These are phyloP conservation scores for Syncephalastrum sp. DNA, from an alignment of 371 early-diverging fungal species.

Conservation along the genomic window DNA sequence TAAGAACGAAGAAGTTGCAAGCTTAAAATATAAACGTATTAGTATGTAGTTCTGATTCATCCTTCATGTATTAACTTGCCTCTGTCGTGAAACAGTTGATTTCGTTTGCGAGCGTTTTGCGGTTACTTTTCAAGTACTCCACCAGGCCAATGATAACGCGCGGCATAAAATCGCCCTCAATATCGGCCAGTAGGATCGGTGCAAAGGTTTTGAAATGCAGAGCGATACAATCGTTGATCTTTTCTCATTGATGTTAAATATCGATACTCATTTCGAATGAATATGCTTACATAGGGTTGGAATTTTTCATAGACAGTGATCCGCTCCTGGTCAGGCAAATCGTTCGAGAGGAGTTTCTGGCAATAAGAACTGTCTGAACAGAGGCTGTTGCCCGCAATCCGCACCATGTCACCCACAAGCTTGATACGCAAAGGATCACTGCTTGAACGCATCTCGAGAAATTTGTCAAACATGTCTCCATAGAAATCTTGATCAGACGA, in stretches of 20 bases:
- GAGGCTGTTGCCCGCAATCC: slow-evolving; percentile 33
- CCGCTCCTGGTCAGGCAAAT: slow-evolving; percentile 22
- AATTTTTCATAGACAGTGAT: slow-evolving; percentile 28
- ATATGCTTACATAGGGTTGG: slow-evolving; percentile 21
- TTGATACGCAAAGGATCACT: slow-evolving; percentile 42
- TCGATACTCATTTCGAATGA: not conserved
- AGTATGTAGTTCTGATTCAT: too few species aligned
- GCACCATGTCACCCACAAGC: slow-evolving; percentile 33
- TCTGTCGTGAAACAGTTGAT: slow-evolving; percentile 17
- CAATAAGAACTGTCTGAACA: too few species aligned
- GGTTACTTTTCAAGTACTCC: slow-evolving; percentile 27
- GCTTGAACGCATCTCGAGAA: slow-evolving; percentile 26
- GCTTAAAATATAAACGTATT: slow-evolving; percentile 13
- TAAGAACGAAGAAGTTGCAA: slow-evolving; percentile 27
- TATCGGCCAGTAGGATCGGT: slow-evolving; percentile 9
- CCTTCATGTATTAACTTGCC: slow-evolving; percentile 13
- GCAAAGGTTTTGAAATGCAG: slow-evolving; percentile 26
- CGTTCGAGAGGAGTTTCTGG: not conserved
- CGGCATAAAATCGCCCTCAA: slow-evolving; percentile 15
- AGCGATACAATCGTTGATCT: slow-evolving; percentile 33
- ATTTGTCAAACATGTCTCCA: slow-evolving; percentile 45
- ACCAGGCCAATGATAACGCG: slow-evolving; percentile 30
- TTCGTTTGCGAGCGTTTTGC: slow-evolving; percentile 11
- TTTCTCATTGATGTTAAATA: not conserved
- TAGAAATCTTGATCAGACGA: slow-evolving; percentile 16